Conservation (phyloP, 1,284 basidiomycete genomes). For the Sphagnurus paluster region DNA sequence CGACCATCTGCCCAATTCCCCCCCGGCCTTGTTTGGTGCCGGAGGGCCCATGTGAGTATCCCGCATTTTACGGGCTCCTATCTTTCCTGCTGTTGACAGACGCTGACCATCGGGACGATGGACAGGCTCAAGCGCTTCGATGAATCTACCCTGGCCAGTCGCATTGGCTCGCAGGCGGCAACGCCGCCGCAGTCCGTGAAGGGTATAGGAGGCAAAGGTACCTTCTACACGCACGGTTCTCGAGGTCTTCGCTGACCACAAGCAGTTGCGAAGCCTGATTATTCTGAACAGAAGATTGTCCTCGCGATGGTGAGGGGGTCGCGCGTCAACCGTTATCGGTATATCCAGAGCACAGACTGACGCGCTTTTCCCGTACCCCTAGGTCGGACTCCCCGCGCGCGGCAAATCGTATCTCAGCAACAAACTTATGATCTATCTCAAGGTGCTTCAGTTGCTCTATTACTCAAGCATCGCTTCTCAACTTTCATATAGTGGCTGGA, state of each 20-base stretch:
- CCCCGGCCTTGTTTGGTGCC: constrained; percentile 45
- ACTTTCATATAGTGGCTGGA: constrained; percentile 82
- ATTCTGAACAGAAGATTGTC: constrained; percentile 98
- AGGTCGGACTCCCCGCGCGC: constrained; percentile 40
- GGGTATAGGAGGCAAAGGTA: constrained; percentile 82
- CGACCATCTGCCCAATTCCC: constrained; percentile 35
- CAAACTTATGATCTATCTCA: constrained; percentile 46
- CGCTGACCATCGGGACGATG: neutral
- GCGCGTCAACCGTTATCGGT: neutral
- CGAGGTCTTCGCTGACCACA: constrained; percentile 8
- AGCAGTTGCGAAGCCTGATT: constrained; percentile 92
- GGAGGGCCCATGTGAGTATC: constrained; percentile 43
- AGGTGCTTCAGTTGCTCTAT: constrained; percentile 25
- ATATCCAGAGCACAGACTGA: no score
- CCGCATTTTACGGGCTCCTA: neutral
- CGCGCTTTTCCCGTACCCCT: constrained; percentile 1
- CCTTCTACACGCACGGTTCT: constrained; percentile 10
- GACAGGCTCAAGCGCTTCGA: constrained; percentile 82
- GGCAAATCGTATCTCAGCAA: constrained; percentile 49
- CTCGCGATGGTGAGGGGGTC: constrained; percentile 82
- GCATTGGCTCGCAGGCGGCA: constrained; percentile 64
- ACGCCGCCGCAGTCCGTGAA: constrained; percentile 79
- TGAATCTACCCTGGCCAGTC: constrained; percentile 65
- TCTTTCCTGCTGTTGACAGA: neutral
- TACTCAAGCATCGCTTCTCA: constrained; percentile 1